Evolutionary conservation across 1,284 basidiomycete genomes (phyloP).

Genomic region (Tranzscheliella williamsii): DNA sequence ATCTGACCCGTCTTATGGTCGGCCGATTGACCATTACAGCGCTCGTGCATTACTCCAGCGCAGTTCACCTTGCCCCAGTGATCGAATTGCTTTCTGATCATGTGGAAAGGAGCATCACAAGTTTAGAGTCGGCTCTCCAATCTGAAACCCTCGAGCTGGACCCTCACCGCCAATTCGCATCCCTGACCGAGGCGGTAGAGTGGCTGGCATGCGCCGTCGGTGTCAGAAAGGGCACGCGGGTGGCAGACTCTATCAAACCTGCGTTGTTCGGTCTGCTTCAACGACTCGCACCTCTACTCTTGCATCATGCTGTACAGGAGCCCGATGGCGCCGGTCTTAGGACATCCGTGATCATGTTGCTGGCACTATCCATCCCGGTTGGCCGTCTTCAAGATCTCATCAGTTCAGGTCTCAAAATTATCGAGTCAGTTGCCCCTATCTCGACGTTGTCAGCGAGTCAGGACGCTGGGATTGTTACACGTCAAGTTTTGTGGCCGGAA

Average conservation of each 20-base stretch:
- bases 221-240: conserved; percentile 53
- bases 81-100: conserved; percentile 35
- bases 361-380: conserved; percentile 42
- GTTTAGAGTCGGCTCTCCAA: background rate
- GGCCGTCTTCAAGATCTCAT: conserved; percentile 56
- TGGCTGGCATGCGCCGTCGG: conserved; percentile 51
- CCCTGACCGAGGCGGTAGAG: conserved; percentile 30
- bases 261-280: conserved; percentile 41
- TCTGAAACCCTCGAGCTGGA: background rate
- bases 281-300: conserved; percentile 29
- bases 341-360: conserved; percentile 35
- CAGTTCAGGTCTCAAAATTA: conserved; percentile 45
- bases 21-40: conserved; percentile 48
- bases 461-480: conserved; percentile 12
- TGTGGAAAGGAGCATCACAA: conserved; percentile 7
- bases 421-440: conserved; percentile 38
- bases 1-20: conserved; percentile 29
- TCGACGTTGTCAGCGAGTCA: conserved; percentile 12
- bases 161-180: conserved; percentile 1
- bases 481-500: conserved; percentile 33
- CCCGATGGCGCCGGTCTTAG: conserved; percentile 14
- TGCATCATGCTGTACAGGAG: conserved; percentile 7
- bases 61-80: conserved; percentile 35
- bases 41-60: conserved; percentile 51
- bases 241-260: conserved; percentile 38